These are phyloP conservation scores for Catunica adiposa DNA, from an alignment of 2,329 filamentous ascomycete genomes.

Conservation along the genomic window DNA sequence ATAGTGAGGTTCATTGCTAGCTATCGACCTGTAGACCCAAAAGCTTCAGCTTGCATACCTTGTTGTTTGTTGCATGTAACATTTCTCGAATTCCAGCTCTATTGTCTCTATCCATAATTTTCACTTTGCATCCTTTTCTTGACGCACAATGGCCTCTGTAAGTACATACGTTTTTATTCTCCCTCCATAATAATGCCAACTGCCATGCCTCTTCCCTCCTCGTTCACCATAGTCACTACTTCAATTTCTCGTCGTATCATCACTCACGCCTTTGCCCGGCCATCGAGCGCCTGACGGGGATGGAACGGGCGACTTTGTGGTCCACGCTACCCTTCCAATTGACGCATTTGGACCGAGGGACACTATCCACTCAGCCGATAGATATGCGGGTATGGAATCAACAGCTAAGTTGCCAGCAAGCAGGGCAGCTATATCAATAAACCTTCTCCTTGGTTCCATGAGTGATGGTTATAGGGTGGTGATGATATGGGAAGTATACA, in stretches of 20 bases:
- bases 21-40: too few species aligned
- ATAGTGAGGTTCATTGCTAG: too few species aligned
- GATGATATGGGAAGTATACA: too few species aligned
- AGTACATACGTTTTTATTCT: not conserved
- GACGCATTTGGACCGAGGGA: not conserved
- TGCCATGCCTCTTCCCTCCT: not conserved
- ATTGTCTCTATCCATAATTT: not conserved
- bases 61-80: too few species aligned
- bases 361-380: not conserved
- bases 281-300: not conserved
- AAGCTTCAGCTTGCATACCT: too few species aligned
- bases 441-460: too few species aligned
- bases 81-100: too few species aligned
- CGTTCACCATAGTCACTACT: too few species aligned
- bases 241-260: too few species aligned
- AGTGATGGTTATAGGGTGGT: not conserved
- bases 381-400: not conserved
- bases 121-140: not conserved
- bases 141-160: slow-evolving; percentile 11
- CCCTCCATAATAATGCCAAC: not conserved
- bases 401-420: not conserved
- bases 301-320: not conserved
- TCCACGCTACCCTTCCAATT: too few species aligned
- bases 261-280: too few species aligned
- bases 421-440: too few species aligned